Evolutionary conservation across 352 stramenopile genomes (phyloP).

Genomic region (Phytophthora sp.): DNA sequence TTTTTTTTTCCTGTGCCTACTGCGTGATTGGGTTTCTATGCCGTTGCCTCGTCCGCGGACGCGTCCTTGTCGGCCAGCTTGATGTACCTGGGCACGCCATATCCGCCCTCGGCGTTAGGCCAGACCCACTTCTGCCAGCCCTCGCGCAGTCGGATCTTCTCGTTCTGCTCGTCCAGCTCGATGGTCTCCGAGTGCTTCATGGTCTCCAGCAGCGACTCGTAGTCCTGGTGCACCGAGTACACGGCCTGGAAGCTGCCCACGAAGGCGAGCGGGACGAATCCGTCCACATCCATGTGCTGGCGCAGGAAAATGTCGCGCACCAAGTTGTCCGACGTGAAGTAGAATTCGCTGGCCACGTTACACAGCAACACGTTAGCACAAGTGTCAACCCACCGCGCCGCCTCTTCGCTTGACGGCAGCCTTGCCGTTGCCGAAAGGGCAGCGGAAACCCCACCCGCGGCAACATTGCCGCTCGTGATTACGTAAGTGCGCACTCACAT

Average conservation of each 20-base stretch:
- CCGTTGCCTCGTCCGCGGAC: constrained; percentile 30
- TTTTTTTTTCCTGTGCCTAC: neutral
- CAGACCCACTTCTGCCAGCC: constrained; percentile 91
- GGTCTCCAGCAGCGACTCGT: constrained; percentile 74
- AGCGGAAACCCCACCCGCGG: too few relatives aligned
- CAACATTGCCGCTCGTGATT: too few relatives aligned
- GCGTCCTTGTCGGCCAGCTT: constrained; percentile 60
- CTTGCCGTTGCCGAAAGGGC: neutral
- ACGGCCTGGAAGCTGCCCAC: constrained; percentile 91
- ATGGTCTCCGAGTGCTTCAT: constrained; percentile 71
- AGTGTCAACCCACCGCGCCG: neutral
- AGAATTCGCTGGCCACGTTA: constrained; percentile 71
- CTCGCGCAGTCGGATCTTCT: constrained; percentile 88
- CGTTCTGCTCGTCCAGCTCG: constrained; percentile 89
- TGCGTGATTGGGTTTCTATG: constrained; percentile 24
- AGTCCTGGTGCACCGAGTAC: constrained; percentile 86
- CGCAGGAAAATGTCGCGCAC: constrained; percentile 86
- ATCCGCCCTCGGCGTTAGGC: constrained; percentile 86
- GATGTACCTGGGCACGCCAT: constrained; percentile 89
- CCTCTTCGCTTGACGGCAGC: neutral
- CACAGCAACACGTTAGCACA: neutral
- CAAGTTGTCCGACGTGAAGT: constrained; percentile 85
- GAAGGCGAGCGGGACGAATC: constrained; percentile 89
- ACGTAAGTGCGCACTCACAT: constrained; percentile 87
- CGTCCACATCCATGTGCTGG: constrained; percentile 89